Evolutionary conservation across 2,329 filamentous ascomycete genomes (phyloP).

Genomic region (Colletotrichum sp.): DNA sequence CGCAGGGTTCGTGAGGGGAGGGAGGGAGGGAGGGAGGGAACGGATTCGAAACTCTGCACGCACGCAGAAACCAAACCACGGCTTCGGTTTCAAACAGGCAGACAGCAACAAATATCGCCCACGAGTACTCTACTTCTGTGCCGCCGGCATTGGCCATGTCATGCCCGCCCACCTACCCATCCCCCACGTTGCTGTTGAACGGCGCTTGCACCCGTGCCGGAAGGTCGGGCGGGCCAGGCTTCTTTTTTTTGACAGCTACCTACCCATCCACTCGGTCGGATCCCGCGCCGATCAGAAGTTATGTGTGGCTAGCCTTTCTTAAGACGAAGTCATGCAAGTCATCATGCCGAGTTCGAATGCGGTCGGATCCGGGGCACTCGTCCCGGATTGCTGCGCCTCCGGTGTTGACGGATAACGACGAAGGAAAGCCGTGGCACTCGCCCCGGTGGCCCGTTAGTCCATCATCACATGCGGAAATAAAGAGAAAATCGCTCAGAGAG

Average conservation of each 20-base stretch:
- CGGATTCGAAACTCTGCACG: slow-evolving; percentile 1
- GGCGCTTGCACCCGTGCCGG: background rate
- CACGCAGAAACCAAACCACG: background rate
- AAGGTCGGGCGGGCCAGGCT: background rate
- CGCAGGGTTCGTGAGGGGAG: background rate
- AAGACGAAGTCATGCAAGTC: background rate
- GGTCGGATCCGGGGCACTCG: background rate
- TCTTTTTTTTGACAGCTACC: background rate
- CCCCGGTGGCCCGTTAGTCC: background rate
- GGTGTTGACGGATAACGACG: background rate
- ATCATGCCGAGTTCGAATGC: background rate
- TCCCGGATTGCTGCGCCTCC: background rate
- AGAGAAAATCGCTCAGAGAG: background rate
- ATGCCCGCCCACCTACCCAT: too few relatives aligned
- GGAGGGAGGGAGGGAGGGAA: background rate
- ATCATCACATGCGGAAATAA: background rate
- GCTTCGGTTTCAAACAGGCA: background rate
- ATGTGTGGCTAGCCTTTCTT: background rate
- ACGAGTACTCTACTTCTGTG: background rate
- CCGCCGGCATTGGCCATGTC: background rate
- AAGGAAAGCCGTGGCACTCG: background rate
- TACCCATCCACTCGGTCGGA: background rate
- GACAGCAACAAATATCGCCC: background rate
- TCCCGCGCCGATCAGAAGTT: background rate
- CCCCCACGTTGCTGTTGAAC: background rate